Evolutionary conservation across 2,329 filamentous ascomycete genomes (phyloP).

Genomic region (Xylariaceae sp.): DNA sequence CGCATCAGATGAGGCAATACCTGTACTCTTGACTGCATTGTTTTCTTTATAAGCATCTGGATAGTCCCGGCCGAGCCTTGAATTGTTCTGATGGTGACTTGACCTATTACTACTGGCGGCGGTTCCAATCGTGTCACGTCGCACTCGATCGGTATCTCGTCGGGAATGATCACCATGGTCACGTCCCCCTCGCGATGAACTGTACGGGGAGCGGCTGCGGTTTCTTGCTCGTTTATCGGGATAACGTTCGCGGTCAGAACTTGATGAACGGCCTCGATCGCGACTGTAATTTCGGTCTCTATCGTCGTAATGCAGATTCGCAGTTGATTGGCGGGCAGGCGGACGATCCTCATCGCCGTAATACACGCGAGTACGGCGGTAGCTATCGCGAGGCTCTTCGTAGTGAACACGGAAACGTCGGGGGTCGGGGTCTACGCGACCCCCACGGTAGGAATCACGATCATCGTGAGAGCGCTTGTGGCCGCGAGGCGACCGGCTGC

Average conservation of each 20-base stretch:
- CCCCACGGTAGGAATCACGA: conserved; percentile 43
- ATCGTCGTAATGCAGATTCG: conserved; percentile 43
- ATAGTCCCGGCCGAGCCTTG: conserved; percentile 46
- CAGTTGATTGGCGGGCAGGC: conserved; percentile 36
- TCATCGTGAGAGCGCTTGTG: conserved; percentile 64
- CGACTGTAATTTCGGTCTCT: conserved; percentile 42
- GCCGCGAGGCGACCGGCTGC: conserved; percentile 57
- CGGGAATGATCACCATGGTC: conserved; percentile 24
- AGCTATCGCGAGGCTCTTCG: conserved; percentile 49
- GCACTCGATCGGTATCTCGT: conserved; percentile 23
- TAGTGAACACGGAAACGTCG: conserved; percentile 58
- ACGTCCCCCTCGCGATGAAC: conserved; percentile 26
- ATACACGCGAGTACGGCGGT: conserved; percentile 42
- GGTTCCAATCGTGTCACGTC: conserved; percentile 29
- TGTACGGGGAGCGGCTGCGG: conserved; percentile 30
- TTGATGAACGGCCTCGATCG: conserved; percentile 33
- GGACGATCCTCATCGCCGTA: conserved; percentile 56
- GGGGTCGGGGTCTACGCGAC: conserved; percentile 47
- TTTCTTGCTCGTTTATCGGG: conserved; percentile 52
- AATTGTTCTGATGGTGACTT: conserved; percentile 45
- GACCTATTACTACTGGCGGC: conserved; percentile 36
- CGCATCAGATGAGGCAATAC: conserved; percentile 57
- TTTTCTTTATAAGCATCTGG: conserved; percentile 58
- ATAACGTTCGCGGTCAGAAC: conserved; percentile 47
- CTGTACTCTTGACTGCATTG: conserved; percentile 54